A percentile compares a stretch with the other conserved stretches of the same genome.
These are phyloP conservation scores for Phaeodactylum tricornutum DNA, from an alignment of 108 stramenopile species.

Conservation along the genomic window DNA sequence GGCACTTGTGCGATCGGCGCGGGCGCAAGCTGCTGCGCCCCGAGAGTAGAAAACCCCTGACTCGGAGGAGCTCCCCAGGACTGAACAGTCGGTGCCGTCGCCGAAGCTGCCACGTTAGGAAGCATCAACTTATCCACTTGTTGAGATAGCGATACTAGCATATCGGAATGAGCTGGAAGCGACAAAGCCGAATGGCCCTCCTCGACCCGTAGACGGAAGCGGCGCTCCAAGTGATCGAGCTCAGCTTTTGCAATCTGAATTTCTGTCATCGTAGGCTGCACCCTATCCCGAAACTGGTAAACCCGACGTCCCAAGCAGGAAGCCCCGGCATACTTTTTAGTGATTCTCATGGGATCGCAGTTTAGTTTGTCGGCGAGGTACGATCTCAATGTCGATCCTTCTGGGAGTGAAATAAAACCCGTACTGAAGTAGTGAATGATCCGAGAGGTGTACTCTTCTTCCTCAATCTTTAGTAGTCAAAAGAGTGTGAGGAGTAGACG, in stretches of 20 bases:
- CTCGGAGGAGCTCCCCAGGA: too few species aligned
- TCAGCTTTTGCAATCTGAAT: conserved; percentile 56
- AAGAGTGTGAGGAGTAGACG: conserved; percentile 1
- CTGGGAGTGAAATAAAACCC: conserved; percentile 82
- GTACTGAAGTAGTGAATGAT: conserved; percentile 89
- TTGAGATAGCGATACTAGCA: conserved; percentile 6
- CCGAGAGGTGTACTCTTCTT: conserved; percentile 83
- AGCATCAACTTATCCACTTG: conserved; percentile 2
- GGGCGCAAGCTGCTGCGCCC: too few species aligned
- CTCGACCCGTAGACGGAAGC: conserved; percentile 50
- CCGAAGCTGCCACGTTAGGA: neutral
- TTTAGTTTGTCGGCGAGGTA: conserved; percentile 93
- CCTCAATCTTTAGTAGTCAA: conserved; percentile 45
- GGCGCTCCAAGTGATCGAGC: conserved; percentile 42
- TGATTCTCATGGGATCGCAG: conserved; percentile 97
- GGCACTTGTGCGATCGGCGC: too few species aligned
- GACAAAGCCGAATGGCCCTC: conserved; percentile 39
- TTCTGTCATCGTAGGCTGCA: conserved; percentile 36
- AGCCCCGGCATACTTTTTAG: conserved; percentile 94
- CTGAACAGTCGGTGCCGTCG: too few species aligned
- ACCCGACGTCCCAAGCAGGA: conserved; percentile 83
- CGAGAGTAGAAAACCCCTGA: too few species aligned
- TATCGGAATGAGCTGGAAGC: conserved; percentile 9
- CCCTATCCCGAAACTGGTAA: conserved; percentile 52
- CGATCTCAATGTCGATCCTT: conserved; percentile 84